Evolutionary conservation across 805 yeast genomes (phyloP).

Genomic region (Yueomyces sp.): DNA sequence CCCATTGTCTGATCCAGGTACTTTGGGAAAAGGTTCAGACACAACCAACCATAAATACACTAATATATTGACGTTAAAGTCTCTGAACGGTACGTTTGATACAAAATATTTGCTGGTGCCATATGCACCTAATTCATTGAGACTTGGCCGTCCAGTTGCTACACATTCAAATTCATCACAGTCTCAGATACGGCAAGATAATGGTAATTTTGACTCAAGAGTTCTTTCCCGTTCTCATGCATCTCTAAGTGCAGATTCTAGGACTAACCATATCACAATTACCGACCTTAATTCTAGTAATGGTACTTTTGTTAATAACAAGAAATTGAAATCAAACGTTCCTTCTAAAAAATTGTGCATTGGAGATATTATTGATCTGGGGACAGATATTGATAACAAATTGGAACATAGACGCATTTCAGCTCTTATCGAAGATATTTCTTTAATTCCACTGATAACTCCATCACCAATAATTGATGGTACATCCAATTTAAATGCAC

Average conservation of each 20-base stretch:
- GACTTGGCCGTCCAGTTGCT: constrained; percentile 73
- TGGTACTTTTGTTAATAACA: constrained; percentile 78
- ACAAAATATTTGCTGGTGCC: constrained; percentile 67
- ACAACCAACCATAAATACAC: constrained; percentile 15
- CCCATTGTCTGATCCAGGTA: background rate
- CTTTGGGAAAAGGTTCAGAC: background rate
- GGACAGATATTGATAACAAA: constrained; percentile 61
- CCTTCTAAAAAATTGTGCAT: constrained; percentile 34
- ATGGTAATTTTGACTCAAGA: constrained; percentile 84
- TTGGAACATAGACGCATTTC: constrained; percentile 66
- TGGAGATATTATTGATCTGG: constrained; percentile 71
- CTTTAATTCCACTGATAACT: constrained; percentile 26
- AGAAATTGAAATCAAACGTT: constrained; percentile 40
- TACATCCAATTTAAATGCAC: background rate
- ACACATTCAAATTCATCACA: constrained; percentile 1
- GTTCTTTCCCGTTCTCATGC: constrained; percentile 92
- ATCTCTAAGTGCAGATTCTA: constrained; percentile 56
- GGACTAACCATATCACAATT: constrained; percentile 48
- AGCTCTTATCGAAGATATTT: constrained; percentile 62
- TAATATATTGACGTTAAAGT: constrained; percentile 48
- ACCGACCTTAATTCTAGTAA: constrained; percentile 79
- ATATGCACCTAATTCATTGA: constrained; percentile 58
- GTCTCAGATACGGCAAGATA: constrained; percentile 38
- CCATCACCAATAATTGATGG: background rate
- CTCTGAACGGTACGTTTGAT: constrained; percentile 68